These are phyloP conservation scores for Hapsidospora chrysogenum DNA, from an alignment of 495 filamentous ascomycete species.

Conservation along the genomic window DNA sequence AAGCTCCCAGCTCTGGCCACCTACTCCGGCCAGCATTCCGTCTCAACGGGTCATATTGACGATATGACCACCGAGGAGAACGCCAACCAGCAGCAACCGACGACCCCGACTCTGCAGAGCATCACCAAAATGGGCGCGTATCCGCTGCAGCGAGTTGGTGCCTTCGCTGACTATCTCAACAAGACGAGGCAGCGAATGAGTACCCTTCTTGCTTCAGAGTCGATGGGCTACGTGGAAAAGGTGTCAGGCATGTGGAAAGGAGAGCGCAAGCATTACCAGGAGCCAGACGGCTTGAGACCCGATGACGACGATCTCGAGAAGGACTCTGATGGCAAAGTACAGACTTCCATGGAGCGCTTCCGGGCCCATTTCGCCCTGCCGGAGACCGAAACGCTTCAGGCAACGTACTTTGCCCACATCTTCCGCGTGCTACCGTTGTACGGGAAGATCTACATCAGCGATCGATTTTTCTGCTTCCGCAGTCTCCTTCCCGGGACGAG, in stretches of 20 bases:
- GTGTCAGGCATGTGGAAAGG: constrained; percentile 97
- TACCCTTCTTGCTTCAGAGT: constrained; percentile 71
- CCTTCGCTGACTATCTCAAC: constrained; percentile 70
- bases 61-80: constrained; percentile 19
- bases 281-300: constrained; percentile 48
- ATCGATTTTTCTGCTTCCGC: constrained; percentile 83
- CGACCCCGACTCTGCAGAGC: constrained; percentile 48
- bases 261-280: constrained; percentile 74
- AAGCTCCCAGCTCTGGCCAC: constrained; percentile 2
- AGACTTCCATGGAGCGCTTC: constrained; percentile 56
- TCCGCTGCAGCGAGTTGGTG: constrained; percentile 73
- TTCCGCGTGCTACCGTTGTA: constrained; percentile 84
- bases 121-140: constrained; percentile 59
- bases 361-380: constrained; percentile 80
- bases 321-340: constrained; percentile 45
- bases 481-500: constrained; percentile 79
- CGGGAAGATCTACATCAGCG: constrained; percentile 91
- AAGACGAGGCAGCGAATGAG: constrained; percentile 63
- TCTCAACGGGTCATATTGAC: constrained; percentile 9
- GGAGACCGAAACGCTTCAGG: constrained; percentile 67
- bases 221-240: constrained; percentile 94
- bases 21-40: constrained; percentile 5
- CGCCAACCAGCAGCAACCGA: constrained; percentile 7
- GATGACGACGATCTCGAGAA: constrained; percentile 38
- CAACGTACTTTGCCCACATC: constrained; percentile 78